Evolutionary conservation across 805 yeast species (phyloP), one percentile per base, ranked within the genome.

Genomic region (Sugiyamaella lignohabitans): DNA sequence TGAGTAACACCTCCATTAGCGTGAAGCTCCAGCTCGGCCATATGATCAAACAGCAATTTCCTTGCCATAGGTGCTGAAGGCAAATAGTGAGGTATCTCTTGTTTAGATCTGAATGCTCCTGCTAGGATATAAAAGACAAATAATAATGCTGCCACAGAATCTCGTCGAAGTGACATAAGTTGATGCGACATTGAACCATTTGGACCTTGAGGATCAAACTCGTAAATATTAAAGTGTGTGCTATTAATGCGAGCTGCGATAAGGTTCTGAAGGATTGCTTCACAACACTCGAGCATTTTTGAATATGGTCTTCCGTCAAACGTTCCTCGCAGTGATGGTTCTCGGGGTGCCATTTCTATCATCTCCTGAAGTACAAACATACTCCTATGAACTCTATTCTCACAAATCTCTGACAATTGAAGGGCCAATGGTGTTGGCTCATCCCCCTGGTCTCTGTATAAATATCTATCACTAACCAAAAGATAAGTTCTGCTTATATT

Each of bases 241-340:
- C 75, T 73, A n/a, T 74, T 68, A 46, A 73, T 69, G 54, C 79
- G 63, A 1, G 79, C 75, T 49, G 72, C 75, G n/a, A 72, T 65
- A 34, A 70, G 63, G 47, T 67, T 69, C 38, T 72, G 75, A 30
- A 72, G 53, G 1, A 74, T 55, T 10, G 51, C 49, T 45, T 70
- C 70, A 50, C 76, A 71, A 0, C 68, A 59, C 2, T 62, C 53
- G 8, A 75, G 42, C 20, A 75, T 45, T 3, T 57, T 56, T 17
- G 55, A 52, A 49, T 74, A 72, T 3, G 64, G 55, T 1, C 47
- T 46, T 11, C 30, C 42, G 32, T 71, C 63, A 53, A 72, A 71
- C 6, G 54, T 51, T 1, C 68, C 62, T 11, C 68, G 58, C 22
- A 64, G 58, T 14, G 62, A 63, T 20, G 70, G 66, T 48, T 74